Percentiles rank a stretch among this genome's conserved stretches.
Conservation (phyloP, 768 basidiomycete genomes). For the Phylloporus rhodoxanthus region DNA sequence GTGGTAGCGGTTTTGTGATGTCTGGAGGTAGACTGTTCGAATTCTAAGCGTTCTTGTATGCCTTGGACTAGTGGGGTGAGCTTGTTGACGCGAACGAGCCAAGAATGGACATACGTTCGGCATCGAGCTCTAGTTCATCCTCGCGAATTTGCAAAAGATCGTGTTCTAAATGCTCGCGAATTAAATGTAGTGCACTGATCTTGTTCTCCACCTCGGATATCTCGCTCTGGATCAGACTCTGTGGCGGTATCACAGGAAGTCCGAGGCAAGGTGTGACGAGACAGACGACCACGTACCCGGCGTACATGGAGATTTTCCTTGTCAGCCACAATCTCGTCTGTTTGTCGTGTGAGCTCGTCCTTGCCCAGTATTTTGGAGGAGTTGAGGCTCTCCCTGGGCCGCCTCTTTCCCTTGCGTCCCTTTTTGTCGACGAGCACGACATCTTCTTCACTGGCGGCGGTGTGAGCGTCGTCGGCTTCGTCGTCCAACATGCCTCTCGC, state of each 20-base stretch:
- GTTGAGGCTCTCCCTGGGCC: conserved; percentile 62
- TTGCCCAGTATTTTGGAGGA: conserved; percentile 67
- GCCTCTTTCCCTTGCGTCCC: conserved; percentile 36
- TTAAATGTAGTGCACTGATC: conserved; percentile 77
- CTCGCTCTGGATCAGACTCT: conserved; percentile 84
- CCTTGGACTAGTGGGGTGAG: conserved; percentile 62
- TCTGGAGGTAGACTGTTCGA: conserved; percentile 48
- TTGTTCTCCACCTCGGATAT: conserved; percentile 86
- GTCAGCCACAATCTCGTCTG: conserved; percentile 80
- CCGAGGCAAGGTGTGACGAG: conserved; percentile 1
- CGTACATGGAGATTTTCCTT: conserved; percentile 90
- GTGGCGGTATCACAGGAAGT: conserved; percentile 8
- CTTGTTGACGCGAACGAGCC: neutral
- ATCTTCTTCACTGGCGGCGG: conserved; percentile 70
- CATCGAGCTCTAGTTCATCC: conserved; percentile 94
- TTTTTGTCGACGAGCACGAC: conserved; percentile 49
- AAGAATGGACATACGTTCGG: conserved; percentile 65
- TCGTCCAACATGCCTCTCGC: conserved; percentile 62
- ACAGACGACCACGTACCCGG: conserved; percentile 44
- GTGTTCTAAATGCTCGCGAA: conserved; percentile 73
- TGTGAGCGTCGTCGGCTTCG: conserved; percentile 52
- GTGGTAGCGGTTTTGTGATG: conserved; percentile 16
- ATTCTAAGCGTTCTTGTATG: conserved; percentile 75
- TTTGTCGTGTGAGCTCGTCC: conserved; percentile 81
- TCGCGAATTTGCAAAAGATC: conserved; percentile 85